phyloP scores from a whole-genome alignment of 495 filamentous ascomycete species.

The Cenococcum geophilum region DNA sequence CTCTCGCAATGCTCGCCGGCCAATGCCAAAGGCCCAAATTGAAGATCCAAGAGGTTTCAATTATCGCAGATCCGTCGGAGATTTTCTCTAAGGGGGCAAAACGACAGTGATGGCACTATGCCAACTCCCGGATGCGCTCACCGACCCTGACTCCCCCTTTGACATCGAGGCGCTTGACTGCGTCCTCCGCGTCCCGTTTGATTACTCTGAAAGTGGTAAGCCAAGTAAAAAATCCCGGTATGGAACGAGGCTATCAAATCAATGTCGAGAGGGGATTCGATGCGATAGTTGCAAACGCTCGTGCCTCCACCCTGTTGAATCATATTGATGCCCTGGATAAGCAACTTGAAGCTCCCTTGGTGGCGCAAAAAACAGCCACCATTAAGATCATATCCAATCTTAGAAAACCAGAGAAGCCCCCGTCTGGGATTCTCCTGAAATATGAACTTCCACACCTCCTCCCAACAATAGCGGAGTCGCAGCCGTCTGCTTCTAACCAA shows the following conservation, averaged over 20 bases:
- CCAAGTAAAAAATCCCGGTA: constrained; percentile 69
- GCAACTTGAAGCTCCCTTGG: constrained; percentile 65
- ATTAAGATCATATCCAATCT: constrained; percentile 71
- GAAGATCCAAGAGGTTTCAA: constrained; percentile 70
- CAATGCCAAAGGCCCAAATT: constrained; percentile 57
- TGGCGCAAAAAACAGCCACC: constrained; percentile 66
- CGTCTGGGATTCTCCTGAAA: neutral
- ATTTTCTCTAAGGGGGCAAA: constrained; percentile 56
- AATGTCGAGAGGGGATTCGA: constrained; percentile 80
- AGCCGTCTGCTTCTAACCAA: neutral
- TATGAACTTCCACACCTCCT: neutral
- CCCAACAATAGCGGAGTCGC: neutral
- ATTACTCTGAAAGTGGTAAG: constrained; percentile 19
- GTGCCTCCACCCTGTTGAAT: constrained; percentile 56
- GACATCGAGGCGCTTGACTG: constrained; percentile 68
- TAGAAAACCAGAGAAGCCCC: constrained; percentile 32
- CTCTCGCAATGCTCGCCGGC: constrained; percentile 54
- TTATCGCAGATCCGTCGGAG: constrained; percentile 68
- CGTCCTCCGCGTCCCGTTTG: constrained; percentile 54
- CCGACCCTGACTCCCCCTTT: constrained; percentile 85
- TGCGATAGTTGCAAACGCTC: constrained; percentile 52
- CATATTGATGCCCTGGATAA: constrained; percentile 69
- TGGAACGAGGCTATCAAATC: constrained; percentile 70
- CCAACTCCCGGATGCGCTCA: constrained; percentile 62
- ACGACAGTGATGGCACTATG: constrained; percentile 48